These are phyloP conservation scores for Skeletonema menzelii DNA, from an alignment of 108 stramenopile genomes.

Conservation along the genomic window DNA sequence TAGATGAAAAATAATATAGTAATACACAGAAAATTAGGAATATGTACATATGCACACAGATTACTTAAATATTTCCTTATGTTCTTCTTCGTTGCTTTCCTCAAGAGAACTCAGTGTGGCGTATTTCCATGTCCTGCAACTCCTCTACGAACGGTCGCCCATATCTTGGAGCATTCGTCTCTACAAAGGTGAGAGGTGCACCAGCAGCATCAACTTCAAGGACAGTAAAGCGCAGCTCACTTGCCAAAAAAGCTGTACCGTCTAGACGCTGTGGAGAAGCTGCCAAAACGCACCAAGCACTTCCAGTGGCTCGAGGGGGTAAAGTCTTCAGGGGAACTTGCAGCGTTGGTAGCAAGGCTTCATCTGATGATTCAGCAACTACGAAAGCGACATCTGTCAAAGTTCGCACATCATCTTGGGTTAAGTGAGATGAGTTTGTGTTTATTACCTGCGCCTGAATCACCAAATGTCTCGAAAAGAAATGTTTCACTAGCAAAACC, in stretches of 20 bases:
- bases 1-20: neutral
- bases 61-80: neutral
- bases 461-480: slow-evolving; percentile 80
- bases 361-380: slow-evolving; percentile 92
- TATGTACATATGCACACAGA: no score
- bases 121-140: slow-evolving; percentile 83
- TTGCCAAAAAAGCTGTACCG: slow-evolving; percentile 74
- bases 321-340: slow-evolving; percentile 74
- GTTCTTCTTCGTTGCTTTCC: neutral
- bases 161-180: slow-evolving; percentile 19
- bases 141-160: slow-evolving; percentile 83
- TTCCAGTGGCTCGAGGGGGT: slow-evolving; percentile 66
- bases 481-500: slow-evolving; percentile 82
- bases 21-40: neutral
- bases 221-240: slow-evolving; percentile 85
- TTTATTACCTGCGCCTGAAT: slow-evolving; percentile 86
- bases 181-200: slow-evolving; percentile 53
- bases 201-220: slow-evolving; percentile 67
- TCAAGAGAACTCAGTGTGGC: slow-evolving; percentile 64
- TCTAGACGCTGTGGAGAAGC: slow-evolving; percentile 81
- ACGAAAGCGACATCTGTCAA: slow-evolving; percentile 81
- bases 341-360: slow-evolving; percentile 70
- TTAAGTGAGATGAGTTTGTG: slow-evolving; percentile 23
- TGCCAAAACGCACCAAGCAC: slow-evolving; percentile 79
- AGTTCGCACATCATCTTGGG: slow-evolving; percentile 45